Evolutionary conservation across 2,329 filamentous ascomycete genomes (phyloP).

Genomic region (Colletotrichum higginsianum): DNA sequence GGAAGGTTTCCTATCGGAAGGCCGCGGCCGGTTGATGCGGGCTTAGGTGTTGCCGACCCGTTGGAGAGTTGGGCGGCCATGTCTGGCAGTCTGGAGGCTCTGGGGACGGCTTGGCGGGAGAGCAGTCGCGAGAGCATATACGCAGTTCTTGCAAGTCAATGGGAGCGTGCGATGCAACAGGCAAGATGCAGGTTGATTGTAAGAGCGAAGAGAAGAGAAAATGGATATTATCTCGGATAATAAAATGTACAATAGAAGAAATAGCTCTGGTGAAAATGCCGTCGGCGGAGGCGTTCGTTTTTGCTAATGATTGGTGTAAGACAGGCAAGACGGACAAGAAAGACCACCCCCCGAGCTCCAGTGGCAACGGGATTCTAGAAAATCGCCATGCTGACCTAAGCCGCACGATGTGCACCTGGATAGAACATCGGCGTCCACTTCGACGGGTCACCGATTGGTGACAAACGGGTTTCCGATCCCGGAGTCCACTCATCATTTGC

Average conservation of each 20-base stretch:
- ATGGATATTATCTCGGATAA: conserved; percentile 24
- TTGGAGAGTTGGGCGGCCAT: conserved; percentile 55
- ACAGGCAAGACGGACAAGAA: conserved; percentile 1
- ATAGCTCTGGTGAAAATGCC: background rate
- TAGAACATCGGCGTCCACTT: conserved; percentile 30
- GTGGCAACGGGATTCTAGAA: conserved; percentile 18
- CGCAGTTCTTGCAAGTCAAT: conserved; percentile 24
- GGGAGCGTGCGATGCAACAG: background rate
- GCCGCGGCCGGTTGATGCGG: conserved; percentile 41
- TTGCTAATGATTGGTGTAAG: conserved; percentile 36
- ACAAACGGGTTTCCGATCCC: conserved; percentile 25
- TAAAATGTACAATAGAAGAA: background rate
- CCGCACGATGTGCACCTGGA: conserved; percentile 30
- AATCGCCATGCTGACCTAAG: conserved; percentile 40
- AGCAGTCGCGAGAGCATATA: conserved; percentile 53
- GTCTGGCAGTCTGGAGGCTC: conserved; percentile 44
- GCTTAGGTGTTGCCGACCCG: conserved; percentile 40
- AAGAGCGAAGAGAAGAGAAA: background rate
- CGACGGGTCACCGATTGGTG: conserved; percentile 10
- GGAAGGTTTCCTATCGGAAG: conserved; percentile 69
- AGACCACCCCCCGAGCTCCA: conserved; percentile 14
- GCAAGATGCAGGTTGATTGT: background rate
- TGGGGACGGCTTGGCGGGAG: conserved; percentile 50
- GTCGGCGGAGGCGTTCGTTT: conserved; percentile 13
- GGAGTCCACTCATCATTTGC: background rate